Percentiles rank a stretch among this genome's conserved stretches.
These are phyloP conservation scores for Xylaria sp. DNA, from an alignment of 2,329 filamentous ascomycete species.

Conservation along the genomic window DNA sequence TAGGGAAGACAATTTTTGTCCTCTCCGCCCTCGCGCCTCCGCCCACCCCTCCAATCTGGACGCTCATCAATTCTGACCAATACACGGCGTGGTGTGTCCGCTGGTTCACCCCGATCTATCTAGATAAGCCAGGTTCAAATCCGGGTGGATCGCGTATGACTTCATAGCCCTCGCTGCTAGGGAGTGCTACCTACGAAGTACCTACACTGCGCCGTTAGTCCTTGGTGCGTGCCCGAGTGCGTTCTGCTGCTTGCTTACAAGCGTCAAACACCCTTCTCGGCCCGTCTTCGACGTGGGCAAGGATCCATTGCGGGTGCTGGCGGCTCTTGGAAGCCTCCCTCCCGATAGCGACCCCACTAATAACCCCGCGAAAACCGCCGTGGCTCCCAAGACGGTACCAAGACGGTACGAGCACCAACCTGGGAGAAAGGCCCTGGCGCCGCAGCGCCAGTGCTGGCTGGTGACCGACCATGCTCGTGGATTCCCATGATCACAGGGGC, in stretches of 20 bases:
- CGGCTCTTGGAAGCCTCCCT: constrained; percentile 12
- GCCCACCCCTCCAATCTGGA: neutral
- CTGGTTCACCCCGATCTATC: constrained; percentile 6
- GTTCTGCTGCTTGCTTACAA: neutral
- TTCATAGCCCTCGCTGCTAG: constrained; percentile 20
- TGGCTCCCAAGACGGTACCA: constrained; percentile 25
- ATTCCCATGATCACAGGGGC: constrained; percentile 12
- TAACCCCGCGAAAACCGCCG: constrained; percentile 33
- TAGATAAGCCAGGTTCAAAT: constrained; percentile 16
- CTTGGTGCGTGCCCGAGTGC: neutral
- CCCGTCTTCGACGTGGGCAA: constrained; percentile 11
- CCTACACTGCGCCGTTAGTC: too few species aligned
- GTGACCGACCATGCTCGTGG: neutral
- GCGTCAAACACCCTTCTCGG: constrained; percentile 13
- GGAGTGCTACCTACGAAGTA: neutral
- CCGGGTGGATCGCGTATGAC: constrained; percentile 25
- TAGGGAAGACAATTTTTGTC: neutral
- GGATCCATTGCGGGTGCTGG: constrained; percentile 14
- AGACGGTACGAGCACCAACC: neutral
- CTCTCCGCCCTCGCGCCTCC: neutral
- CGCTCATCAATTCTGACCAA: constrained; percentile 3
- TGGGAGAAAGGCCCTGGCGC: constrained; percentile 27
- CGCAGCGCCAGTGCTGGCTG: constrained; percentile 29
- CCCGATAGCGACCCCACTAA: constrained; percentile 27
- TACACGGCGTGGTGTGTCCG: neutral